These are phyloP conservation scores for Leccinum sublutescens DNA, from an alignment of 768 basidiomycete genomes.

Conservation along the genomic window DNA sequence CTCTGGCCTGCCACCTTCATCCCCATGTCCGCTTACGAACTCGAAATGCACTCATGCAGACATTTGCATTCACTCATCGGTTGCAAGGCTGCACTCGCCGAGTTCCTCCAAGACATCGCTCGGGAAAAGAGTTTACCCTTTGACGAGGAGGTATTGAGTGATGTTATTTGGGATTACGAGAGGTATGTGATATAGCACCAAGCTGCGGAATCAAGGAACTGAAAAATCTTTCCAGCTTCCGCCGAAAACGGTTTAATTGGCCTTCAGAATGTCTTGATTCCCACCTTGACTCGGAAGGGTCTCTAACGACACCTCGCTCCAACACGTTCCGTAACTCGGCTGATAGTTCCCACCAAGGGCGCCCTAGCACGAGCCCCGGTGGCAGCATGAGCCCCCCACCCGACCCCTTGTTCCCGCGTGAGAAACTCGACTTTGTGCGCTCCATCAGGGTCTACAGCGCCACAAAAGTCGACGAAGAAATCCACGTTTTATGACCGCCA, in stretches of 20 bases:
- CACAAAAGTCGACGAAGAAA: slow-evolving; percentile 38
- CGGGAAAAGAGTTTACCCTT: slow-evolving; percentile 21
- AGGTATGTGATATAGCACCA: slow-evolving; percentile 23
- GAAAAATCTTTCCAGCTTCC: slow-evolving; percentile 48
- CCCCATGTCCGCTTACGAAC: slow-evolving; percentile 52
- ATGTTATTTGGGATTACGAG: slow-evolving; percentile 37
- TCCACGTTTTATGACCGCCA: slow-evolving; percentile 20
- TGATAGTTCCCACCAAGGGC: slow-evolving; percentile 13
- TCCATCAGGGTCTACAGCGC: slow-evolving; percentile 53
- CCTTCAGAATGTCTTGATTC: slow-evolving; percentile 45
- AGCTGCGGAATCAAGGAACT: slow-evolving; percentile 7
- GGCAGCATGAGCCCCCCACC: slow-evolving; percentile 18
- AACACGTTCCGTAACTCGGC: slow-evolving; percentile 17
- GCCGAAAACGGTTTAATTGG: slow-evolving; percentile 68
- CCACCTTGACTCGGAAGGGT: slow-evolving; percentile 20
- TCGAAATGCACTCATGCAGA: slow-evolving; percentile 77
- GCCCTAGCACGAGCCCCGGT: slow-evolving; percentile 10
- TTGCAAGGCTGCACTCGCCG: slow-evolving; percentile 55
- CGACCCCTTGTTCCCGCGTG: slow-evolving; percentile 29
- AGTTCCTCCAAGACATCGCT: slow-evolving; percentile 42
- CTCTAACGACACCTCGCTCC: slow-evolving; percentile 24
- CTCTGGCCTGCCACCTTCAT: slow-evolving; percentile 60
- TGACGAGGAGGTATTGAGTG: slow-evolving; percentile 24
- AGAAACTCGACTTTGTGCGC: slow-evolving; percentile 50
- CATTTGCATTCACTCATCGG: slow-evolving; percentile 63